Evolutionary conservation across 306 rosid species (phyloP).

Genomic region (Trichosanthes truncata): DNA sequence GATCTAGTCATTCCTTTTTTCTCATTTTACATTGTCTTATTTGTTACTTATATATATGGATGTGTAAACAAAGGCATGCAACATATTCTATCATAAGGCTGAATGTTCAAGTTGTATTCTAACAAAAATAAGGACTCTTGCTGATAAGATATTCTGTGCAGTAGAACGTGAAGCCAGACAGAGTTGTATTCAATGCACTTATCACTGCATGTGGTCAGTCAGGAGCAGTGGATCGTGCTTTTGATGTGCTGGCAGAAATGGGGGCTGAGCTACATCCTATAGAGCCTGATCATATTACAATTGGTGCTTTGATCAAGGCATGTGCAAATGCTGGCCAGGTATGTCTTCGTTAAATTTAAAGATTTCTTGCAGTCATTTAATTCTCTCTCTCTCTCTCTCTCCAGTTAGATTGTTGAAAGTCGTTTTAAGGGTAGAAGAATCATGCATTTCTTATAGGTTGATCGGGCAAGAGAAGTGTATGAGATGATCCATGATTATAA

Average conservation of each 20-base stretch:
- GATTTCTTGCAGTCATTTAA: constrained; percentile 6
- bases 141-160: constrained; percentile 73
- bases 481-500: constrained; percentile 57
- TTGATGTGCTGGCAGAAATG: constrained; percentile 93
- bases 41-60: not conserved
- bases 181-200: constrained; percentile 98
- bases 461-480: constrained; percentile 75
- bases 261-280: constrained; percentile 65
- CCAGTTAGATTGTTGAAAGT: constrained; percentile 5
- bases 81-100: not conserved
- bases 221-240: constrained; percentile 97
- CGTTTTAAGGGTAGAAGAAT: not conserved
- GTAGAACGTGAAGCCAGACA: constrained; percentile 99
- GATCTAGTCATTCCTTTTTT: constrained; percentile 4
- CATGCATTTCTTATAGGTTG: constrained; percentile 45
- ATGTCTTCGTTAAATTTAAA: constrained; percentile 6
- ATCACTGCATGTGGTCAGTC: constrained; percentile 93
- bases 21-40: not conserved
- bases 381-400: constrained; percentile 1
- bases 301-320: constrained; percentile 89
- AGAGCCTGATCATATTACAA: constrained; percentile 83
- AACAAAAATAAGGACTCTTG: constrained; percentile 22
- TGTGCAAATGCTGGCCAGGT: constrained; percentile 93
- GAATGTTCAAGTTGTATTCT: constrained; percentile 11
- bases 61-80: not conserved